phyloP scores from a whole-genome alignment of 306 rosid genomes.

The Malus orientalis region DNA sequence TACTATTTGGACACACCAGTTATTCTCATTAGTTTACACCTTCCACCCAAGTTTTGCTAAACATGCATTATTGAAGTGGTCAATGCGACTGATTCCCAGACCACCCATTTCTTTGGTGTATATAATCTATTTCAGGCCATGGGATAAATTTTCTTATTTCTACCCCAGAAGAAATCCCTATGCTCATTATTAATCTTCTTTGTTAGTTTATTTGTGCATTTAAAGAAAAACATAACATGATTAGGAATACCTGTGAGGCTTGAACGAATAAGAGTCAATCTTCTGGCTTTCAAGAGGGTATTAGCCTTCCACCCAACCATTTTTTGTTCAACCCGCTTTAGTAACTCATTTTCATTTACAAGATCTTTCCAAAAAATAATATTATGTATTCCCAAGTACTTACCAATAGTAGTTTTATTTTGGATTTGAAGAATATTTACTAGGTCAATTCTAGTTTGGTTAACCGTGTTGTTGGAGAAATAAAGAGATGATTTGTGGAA shows the following conservation, averaged over 20 bases:
- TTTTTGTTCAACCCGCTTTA: background rate
- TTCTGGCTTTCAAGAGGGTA: background rate
- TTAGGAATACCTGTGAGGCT: background rate
- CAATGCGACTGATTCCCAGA: background rate
- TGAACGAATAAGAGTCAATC: background rate
- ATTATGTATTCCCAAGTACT: background rate
- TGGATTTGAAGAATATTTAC: background rate
- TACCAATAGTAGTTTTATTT: background rate
- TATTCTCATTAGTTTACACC: no score
- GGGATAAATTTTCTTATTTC: background rate
- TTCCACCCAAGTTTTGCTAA: background rate
- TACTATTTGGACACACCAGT: no score
- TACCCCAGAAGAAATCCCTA: no score
- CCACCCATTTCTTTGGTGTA: background rate
- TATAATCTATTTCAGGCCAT: background rate
- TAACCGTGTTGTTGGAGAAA: background rate
- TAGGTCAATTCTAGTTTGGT: background rate
- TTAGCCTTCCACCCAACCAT: background rate
- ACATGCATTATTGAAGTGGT: background rate
- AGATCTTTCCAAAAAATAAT: background rate
- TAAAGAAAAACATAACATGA: background rate
- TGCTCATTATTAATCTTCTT: no score
- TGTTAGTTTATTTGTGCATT: background rate
- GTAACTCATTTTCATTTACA: background rate
- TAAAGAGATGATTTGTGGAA: background rate